These are phyloP conservation scores for Chaetomium sp. DNA, from an alignment of 2,329 filamentous ascomycete species.

Conservation along the genomic window DNA sequence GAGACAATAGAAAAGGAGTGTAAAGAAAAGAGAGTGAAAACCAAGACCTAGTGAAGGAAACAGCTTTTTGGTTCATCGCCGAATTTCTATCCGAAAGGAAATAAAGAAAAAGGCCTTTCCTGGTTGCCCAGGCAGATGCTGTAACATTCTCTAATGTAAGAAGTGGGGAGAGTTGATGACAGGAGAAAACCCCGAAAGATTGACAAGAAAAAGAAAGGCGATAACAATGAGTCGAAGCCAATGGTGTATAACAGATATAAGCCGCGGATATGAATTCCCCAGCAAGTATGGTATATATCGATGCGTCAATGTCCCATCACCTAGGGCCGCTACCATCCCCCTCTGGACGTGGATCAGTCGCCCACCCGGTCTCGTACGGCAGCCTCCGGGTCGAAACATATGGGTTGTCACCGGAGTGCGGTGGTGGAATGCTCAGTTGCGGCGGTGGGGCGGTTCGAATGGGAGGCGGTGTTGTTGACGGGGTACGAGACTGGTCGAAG, in stretches of 20 bases:
- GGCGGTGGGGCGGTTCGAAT: conserved; percentile 12
- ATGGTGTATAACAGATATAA: no score
- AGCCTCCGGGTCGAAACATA: conserved; percentile 24
- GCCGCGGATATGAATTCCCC: no score
- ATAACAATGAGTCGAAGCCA: background rate
- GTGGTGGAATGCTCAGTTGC: conserved; percentile 4
- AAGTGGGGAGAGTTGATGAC: no score
- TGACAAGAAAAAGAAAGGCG: background rate
- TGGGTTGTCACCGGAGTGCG: conserved; percentile 9
- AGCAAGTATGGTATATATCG: no score
- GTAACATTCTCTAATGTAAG: conserved; percentile 3
- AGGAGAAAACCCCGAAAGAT: no score
- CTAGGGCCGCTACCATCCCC: conserved; percentile 11
- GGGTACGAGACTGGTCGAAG: conserved; percentile 34
- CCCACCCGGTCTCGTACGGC: conserved; percentile 36
- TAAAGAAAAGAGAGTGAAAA: background rate
- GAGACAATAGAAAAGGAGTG: background rate
- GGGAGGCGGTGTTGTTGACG: conserved; percentile 25
- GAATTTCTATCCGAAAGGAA: background rate
- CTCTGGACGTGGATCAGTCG: conserved; percentile 24
- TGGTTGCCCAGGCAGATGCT: conserved; percentile 8
- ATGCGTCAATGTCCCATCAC: conserved; percentile 1
- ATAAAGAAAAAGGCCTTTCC: background rate
- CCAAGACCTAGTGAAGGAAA: background rate
- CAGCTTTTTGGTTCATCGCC: background rate